Percentiles rank a stretch among this genome's conserved stretches.
Evolutionary conservation across 345 rosid species (phyloP).

Genomic region (Clarkia xantiana): DNA sequence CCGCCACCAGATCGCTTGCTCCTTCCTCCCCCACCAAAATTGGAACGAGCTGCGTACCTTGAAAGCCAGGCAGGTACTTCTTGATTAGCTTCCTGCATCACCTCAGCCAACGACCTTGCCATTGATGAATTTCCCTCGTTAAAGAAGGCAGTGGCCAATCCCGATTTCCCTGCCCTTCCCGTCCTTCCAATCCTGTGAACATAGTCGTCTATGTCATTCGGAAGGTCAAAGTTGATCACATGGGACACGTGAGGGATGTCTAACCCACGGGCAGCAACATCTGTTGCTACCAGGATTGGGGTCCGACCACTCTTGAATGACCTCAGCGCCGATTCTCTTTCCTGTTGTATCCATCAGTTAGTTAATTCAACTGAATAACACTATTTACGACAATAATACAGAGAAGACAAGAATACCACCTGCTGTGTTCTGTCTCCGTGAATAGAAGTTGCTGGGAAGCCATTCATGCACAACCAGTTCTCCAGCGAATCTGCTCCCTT

Average conservation of each 20-base stretch:
- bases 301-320: conserved; percentile 82
- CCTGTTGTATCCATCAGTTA: conserved; percentile 39
- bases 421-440: conserved; percentile 97
- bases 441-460: conserved; percentile 87
- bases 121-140: conserved; percentile 59
- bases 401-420: no score
- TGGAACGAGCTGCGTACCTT: conserved; percentile 64
- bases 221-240: conserved; percentile 91
- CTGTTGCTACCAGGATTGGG: conserved; percentile 92
- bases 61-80: conserved; percentile 93
- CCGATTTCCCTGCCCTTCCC: conserved; percentile 89
- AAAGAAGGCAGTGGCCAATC: conserved; percentile 92
- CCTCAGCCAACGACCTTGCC: conserved; percentile 57
- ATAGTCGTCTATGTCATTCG: conserved; percentile 91
- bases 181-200: conserved; percentile 98
- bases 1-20: conserved; percentile 80
- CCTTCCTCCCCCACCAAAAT: conserved; percentile 41
- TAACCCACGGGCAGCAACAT: conserved; percentile 90
- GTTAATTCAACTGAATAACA: no score
- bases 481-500: conserved; percentile 91
- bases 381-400: no score
- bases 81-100: conserved; percentile 91
- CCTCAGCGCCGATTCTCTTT: conserved; percentile 75
- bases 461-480: conserved; percentile 71
- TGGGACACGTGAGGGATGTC: conserved; percentile 94